Percentiles rank a stretch among this genome's conserved stretches.
Evolutionary conservation across 2,329 filamentous ascomycete species (phyloP).

Genomic region (Atkinsonella hypoxylon): DNA sequence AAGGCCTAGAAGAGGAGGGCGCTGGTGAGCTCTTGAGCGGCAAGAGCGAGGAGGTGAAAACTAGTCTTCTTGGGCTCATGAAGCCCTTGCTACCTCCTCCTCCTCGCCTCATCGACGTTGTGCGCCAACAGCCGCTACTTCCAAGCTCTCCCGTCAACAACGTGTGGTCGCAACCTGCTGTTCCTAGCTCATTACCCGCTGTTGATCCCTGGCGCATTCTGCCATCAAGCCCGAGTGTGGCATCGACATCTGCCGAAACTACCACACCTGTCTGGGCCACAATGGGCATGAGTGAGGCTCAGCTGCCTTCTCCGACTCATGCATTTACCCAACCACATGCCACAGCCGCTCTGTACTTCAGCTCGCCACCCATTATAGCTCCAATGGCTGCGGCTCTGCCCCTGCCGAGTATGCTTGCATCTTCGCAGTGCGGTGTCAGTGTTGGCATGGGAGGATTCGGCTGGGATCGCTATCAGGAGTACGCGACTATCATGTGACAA

Average conservation of each 20-base stretch:
- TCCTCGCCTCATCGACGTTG: slow-evolving; percentile 77
- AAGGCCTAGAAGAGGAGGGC: slow-evolving; percentile 93
- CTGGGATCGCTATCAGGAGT: slow-evolving; percentile 79
- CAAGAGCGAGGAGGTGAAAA: slow-evolving; percentile 88
- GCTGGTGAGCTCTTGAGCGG: slow-evolving; percentile 86
- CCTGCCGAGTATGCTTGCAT: slow-evolving; percentile 74
- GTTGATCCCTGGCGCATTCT: slow-evolving; percentile 86
- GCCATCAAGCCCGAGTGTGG: slow-evolving; percentile 74
- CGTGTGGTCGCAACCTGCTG: slow-evolving; percentile 68
- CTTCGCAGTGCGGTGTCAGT: slow-evolving; percentile 66
- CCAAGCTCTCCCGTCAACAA: slow-evolving; percentile 67
- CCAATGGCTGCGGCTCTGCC: slow-evolving; percentile 61
- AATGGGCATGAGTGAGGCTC: slow-evolving; percentile 62
- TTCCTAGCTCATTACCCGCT: slow-evolving; percentile 53
- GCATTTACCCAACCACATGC: slow-evolving; percentile 65
- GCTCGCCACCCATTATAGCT: slow-evolving; percentile 60
- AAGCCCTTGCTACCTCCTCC: slow-evolving; percentile 77
- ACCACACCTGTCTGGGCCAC: slow-evolving; percentile 65
- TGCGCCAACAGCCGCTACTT: slow-evolving; percentile 74
- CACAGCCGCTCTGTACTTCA: slow-evolving; percentile 66
- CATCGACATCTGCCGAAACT: slow-evolving; percentile 58
- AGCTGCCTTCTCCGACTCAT: slow-evolving; percentile 66
- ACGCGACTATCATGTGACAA: slow-evolving; percentile 78
- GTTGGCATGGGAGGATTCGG: slow-evolving; percentile 62
- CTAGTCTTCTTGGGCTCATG: slow-evolving; percentile 71